These are phyloP conservation scores for Leccinum pallidistipes DNA, from an alignment of 1,284 basidiomycete genomes.

Conservation along the genomic window DNA sequence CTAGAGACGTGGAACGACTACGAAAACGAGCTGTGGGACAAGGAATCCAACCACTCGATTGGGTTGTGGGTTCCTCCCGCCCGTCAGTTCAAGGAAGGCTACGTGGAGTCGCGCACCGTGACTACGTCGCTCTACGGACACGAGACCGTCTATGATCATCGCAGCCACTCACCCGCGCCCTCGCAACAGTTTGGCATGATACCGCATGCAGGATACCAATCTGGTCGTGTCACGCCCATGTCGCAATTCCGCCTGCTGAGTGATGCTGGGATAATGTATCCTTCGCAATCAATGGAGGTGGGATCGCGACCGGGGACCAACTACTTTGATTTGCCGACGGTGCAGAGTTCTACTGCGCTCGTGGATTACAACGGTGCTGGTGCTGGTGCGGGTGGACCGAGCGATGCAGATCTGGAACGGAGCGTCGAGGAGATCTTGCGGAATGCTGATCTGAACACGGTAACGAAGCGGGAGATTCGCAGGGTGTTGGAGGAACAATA, in stretches of 20 bases:
- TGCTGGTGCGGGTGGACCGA: constrained; percentile 45
- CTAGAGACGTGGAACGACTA: constrained; percentile 97
- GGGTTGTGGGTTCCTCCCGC: constrained; percentile 80
- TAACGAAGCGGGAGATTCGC: constrained; percentile 89
- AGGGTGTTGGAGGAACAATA: constrained; percentile 78
- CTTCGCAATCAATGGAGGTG: constrained; percentile 59
- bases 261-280: constrained; percentile 41
- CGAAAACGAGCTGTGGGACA: constrained; percentile 97
- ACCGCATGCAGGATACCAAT: constrained; percentile 69
- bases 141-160: constrained; percentile 77
- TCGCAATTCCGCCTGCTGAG: constrained; percentile 42
- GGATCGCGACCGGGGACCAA: constrained; percentile 70
- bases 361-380: constrained; percentile 36
- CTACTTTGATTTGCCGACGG: constrained; percentile 67
- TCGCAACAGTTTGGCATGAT: constrained; percentile 56
- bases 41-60: constrained; percentile 90
- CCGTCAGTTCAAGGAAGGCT: constrained; percentile 67
- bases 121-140: constrained; percentile 78
- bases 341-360: constrained; percentile 52
- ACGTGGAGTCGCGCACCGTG: constrained; percentile 73
- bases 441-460: constrained; percentile 79
- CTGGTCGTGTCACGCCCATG: constrained; percentile 72
- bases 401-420: constrained; percentile 70
- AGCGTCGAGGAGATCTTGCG: constrained; percentile 72
- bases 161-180: constrained; percentile 66